phyloP scores from a whole-genome alignment of 2,329 filamentous ascomycete genomes.

The Cladobotryum protrusum region DNA sequence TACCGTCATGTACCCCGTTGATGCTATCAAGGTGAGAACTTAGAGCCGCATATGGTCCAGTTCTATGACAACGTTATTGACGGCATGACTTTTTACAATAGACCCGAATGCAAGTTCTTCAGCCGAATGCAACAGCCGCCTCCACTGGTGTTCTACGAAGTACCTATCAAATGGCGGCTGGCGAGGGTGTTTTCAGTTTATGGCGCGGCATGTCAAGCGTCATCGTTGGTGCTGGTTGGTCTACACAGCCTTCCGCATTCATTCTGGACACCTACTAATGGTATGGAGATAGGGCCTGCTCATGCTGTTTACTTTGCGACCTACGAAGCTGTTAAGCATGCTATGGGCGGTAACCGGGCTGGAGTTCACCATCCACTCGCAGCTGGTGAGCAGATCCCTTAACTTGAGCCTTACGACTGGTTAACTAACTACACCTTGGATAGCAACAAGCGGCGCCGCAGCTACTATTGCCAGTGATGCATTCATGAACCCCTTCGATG shows the following conservation, averaged over 20 bases:
- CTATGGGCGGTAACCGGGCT: constrained; percentile 84
- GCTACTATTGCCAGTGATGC: constrained; percentile 97
- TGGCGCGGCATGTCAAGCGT: constrained; percentile 98
- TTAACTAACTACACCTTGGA: constrained; percentile 1
- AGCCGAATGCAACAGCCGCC: constrained; percentile 70
- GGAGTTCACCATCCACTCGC: constrained; percentile 89
- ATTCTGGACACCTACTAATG: constrained; percentile 13
- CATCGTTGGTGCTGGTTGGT: constrained; percentile 83
- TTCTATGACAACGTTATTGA: not conserved
- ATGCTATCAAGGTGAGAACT: constrained; percentile 79
- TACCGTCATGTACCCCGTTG: constrained; percentile 98
- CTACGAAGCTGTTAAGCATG: constrained; percentile 93
- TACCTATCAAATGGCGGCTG: constrained; percentile 83
- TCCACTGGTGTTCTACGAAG: constrained; percentile 90
- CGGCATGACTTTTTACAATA: constrained; percentile 31
- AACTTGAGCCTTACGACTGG: not conserved
- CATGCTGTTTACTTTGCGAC: constrained; percentile 98
- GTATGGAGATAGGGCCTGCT: constrained; percentile 64
- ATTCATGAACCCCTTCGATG: constrained; percentile 98
- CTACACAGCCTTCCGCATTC: not conserved
- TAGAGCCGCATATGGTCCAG: not conserved
- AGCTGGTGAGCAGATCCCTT: constrained; percentile 57
- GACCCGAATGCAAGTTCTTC: constrained; percentile 98
- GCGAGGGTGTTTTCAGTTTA: constrained; percentile 83
- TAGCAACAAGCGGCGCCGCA: constrained; percentile 86